These are phyloP conservation scores for Corynascus novoguineensis DNA, from an alignment of 495 filamentous ascomycete species.

Conservation along the genomic window DNA sequence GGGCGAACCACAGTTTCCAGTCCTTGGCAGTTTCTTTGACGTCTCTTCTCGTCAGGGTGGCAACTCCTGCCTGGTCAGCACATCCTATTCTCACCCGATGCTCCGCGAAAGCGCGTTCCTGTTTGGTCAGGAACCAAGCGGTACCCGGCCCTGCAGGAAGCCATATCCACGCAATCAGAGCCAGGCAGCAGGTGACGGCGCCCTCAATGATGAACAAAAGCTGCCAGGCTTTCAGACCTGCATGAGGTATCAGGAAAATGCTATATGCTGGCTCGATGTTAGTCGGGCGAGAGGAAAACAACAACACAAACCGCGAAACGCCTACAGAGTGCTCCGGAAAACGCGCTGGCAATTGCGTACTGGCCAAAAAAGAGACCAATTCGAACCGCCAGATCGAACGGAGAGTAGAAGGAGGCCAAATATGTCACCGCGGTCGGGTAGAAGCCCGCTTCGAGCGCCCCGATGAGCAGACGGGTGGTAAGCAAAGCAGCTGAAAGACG, in stretches of 20 bases:
- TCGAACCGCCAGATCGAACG: not conserved
- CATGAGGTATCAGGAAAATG: not conserved
- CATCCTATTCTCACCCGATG: not conserved
- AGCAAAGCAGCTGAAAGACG: not conserved
- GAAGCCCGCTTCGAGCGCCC: not conserved
- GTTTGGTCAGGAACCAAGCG: not conserved
- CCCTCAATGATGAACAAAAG: not conserved
- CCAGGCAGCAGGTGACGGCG: not conserved
- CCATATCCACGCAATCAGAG: not conserved
- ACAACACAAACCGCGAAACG: not conserved
- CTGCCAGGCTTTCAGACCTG: not conserved
- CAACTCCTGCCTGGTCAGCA: not conserved
- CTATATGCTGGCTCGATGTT: not conserved
- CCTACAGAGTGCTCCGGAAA: not conserved
- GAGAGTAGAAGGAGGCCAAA: not conserved
- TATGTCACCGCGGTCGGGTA: not conserved
- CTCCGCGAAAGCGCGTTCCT: not conserved
- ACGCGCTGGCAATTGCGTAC: not conserved
- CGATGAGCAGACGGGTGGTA: not conserved
- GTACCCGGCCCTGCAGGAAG: not conserved
- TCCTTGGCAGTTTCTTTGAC: not conserved
- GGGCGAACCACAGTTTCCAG: not conserved
- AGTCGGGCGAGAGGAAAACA: not conserved
- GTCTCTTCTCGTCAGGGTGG: not conserved
- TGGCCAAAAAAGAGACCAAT: not conserved